phyloP scores from a whole-genome alignment of 2,329 filamentous ascomycete genomes.

The Proliferodiscus dingleyae region DNA sequence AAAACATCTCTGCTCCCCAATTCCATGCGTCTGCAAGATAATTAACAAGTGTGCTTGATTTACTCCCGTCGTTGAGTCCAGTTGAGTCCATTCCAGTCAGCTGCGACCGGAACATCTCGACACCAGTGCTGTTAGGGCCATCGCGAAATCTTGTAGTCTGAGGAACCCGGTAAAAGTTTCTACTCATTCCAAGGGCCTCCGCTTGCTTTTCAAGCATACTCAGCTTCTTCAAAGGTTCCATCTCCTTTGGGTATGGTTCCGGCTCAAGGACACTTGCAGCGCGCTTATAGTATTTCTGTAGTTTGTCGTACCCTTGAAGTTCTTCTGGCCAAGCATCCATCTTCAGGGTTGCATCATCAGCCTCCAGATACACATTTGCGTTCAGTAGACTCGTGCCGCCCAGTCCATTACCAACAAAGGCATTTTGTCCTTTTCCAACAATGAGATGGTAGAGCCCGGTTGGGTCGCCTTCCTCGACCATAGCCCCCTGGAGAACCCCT shows the following conservation, averaged over 20 bases:
- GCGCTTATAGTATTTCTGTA: constrained; percentile 52
- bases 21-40: constrained; percentile 68
- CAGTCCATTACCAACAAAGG: constrained; percentile 43
- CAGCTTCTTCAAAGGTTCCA: constrained; percentile 54
- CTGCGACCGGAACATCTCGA: constrained; percentile 56
- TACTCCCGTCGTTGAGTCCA: constrained; percentile 63
- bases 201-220: constrained; percentile 54
- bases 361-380: constrained; percentile 60
- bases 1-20: constrained; percentile 68
- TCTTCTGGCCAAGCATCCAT: constrained; percentile 56
- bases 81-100: constrained; percentile 59
- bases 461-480: constrained; percentile 45
- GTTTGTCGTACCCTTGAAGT: constrained; percentile 39
- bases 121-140: constrained; percentile 58
- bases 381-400: constrained; percentile 64
- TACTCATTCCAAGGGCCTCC: constrained; percentile 41
- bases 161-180: constrained; percentile 51
- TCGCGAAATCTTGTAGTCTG: constrained; percentile 61
- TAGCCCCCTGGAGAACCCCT: constrained; percentile 36
- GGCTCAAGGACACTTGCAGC: constrained; percentile 55
- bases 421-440: constrained; percentile 59
- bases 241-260: constrained; percentile 50
- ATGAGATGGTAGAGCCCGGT: constrained; percentile 61
- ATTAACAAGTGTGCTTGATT: constrained; percentile 60
- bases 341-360: constrained; percentile 49